Conservation (phyloP, 345 rosid genomes). For the Raphanus raphanistrum region DNA sequence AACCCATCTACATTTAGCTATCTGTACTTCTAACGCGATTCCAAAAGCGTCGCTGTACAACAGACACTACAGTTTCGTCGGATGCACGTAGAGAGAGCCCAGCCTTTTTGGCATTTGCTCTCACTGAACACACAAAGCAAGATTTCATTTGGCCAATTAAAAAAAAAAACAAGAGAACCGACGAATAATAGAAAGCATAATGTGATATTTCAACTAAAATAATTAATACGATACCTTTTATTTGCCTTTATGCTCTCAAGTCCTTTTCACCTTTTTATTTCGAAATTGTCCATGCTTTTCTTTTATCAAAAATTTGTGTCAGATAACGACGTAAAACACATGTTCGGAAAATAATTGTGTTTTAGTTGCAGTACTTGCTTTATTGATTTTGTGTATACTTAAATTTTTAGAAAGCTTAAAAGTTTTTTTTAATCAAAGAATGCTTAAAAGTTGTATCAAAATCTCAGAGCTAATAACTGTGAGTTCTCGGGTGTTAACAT, state of each 20-base stretch:
- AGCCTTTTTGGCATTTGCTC: constrained; percentile 6
- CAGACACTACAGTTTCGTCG: constrained; percentile 7
- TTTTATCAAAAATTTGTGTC: constrained; percentile 8
- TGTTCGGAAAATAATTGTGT: not conserved
- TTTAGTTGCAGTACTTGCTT: not conserved
- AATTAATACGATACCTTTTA: not conserved
- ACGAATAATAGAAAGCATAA: not conserved
- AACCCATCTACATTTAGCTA: not conserved
- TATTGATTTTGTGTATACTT: not conserved
- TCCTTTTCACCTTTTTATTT: constrained; percentile 24
- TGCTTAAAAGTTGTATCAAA: not conserved
- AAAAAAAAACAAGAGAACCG: not conserved
- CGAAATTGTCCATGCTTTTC: constrained; percentile 6
- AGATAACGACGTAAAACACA: not conserved
- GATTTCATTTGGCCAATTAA: not conserved
- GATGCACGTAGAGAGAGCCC: not conserved
- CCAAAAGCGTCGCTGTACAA: not conserved
- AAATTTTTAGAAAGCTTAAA: not conserved
- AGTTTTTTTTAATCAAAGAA: not conserved
- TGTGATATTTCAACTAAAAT: not conserved
- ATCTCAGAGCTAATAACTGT: not conserved
- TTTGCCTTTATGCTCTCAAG: constrained; percentile 14
- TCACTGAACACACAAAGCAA: not conserved
- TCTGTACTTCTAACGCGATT: not conserved
- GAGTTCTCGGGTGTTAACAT: not conserved